Percentiles rank a stretch among this genome's conserved stretches.
Conservation (phyloP, 495 filamentous ascomycete genomes). For the Cercophora newfieldiana region DNA sequence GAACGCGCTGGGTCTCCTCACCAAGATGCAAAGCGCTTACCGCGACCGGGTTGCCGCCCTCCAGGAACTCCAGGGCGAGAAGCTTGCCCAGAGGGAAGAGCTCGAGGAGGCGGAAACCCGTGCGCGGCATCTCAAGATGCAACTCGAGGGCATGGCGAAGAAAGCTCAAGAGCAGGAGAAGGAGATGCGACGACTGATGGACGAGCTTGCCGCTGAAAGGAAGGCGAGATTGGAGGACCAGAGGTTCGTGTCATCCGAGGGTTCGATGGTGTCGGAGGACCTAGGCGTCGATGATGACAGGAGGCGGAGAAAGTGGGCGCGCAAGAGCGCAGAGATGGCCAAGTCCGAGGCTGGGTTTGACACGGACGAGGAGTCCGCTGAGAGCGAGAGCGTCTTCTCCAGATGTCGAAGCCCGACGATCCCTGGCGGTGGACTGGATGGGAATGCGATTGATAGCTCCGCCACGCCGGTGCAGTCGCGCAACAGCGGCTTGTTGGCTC, state of each 20-base stretch:
- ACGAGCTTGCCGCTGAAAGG: slow-evolving; percentile 64
- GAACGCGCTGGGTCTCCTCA: slow-evolving; percentile 66
- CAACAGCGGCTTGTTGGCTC: slow-evolving; percentile 8
- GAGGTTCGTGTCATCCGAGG: slow-evolving; percentile 26
- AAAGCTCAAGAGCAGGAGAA: slow-evolving; percentile 64
- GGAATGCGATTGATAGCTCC: slow-evolving; percentile 34
- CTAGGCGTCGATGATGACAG: slow-evolving; percentile 53
- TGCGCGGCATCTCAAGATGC: slow-evolving; percentile 63
- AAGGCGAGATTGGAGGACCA: slow-evolving; percentile 54
- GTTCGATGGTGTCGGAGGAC: slow-evolving; percentile 49
- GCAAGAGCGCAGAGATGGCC: slow-evolving; percentile 54
- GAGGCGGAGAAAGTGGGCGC: slow-evolving; percentile 43
- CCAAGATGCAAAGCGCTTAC: slow-evolving; percentile 70
- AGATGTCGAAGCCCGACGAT: slow-evolving; percentile 56
- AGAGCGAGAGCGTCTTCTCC: slow-evolving; percentile 65
- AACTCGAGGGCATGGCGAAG: slow-evolving; percentile 76
- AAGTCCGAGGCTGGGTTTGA: slow-evolving; percentile 41
- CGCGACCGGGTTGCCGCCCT: slow-evolving; percentile 60
- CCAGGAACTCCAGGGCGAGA: slow-evolving; percentile 60
- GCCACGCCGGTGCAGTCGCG: slow-evolving; percentile 16
- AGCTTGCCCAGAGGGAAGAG: slow-evolving; percentile 67
- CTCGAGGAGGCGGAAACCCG: slow-evolving; percentile 72
- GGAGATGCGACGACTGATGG: slow-evolving; percentile 61
- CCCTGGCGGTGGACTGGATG: slow-evolving; percentile 16
- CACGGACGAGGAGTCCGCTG: slow-evolving; percentile 56